These are phyloP conservation scores for Metschnikowia sp. DNA, from an alignment of 805 yeast genomes.

Conservation along the genomic window DNA sequence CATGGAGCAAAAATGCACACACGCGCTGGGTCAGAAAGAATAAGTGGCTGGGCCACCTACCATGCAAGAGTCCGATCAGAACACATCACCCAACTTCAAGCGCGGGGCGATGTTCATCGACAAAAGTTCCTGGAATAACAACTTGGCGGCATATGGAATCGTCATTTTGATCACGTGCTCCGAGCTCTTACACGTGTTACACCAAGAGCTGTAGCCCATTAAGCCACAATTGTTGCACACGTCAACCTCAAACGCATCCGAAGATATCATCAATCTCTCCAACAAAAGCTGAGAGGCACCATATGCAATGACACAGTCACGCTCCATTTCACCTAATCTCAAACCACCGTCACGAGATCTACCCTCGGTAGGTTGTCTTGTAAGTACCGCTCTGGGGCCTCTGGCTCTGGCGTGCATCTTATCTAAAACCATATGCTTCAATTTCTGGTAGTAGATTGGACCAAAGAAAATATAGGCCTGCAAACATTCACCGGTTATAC, in stretches of 20 bases:
- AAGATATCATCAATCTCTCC: conserved; percentile 93
- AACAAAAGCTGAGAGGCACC: conserved; percentile 87
- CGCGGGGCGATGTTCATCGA: conserved; percentile 99
- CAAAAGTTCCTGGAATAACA: conserved; percentile 91
- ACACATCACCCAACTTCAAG: conserved; percentile 82
- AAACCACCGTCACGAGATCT: conserved; percentile 98
- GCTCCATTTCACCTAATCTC: conserved; percentile 98
- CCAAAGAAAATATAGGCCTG: conserved; percentile 98
- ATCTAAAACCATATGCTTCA: conserved; percentile 98
- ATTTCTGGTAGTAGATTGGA: conserved; percentile 95
- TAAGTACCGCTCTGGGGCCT: conserved; percentile 96
- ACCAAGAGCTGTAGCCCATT: conserved; percentile 98
- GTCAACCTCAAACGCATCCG: conserved; percentile 97
- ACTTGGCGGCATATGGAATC: conserved; percentile 97
- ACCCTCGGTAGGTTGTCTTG: conserved; percentile 94
- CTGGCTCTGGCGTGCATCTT: conserved; percentile 99
- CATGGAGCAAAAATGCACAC: too few species aligned
- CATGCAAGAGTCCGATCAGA: conserved; percentile 27
- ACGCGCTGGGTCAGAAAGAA: too few species aligned
- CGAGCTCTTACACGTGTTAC: conserved; percentile 89
- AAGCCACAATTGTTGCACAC: conserved; percentile 91
- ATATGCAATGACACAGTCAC: conserved; percentile 98
- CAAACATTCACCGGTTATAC: conserved; percentile 94
- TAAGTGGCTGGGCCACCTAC: too few species aligned
- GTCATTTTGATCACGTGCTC: conserved; percentile 90